These are phyloP conservation scores for Coix lacrymajobi DNA, from an alignment of 176 grass and related monocot species.

Conservation along the genomic window DNA sequence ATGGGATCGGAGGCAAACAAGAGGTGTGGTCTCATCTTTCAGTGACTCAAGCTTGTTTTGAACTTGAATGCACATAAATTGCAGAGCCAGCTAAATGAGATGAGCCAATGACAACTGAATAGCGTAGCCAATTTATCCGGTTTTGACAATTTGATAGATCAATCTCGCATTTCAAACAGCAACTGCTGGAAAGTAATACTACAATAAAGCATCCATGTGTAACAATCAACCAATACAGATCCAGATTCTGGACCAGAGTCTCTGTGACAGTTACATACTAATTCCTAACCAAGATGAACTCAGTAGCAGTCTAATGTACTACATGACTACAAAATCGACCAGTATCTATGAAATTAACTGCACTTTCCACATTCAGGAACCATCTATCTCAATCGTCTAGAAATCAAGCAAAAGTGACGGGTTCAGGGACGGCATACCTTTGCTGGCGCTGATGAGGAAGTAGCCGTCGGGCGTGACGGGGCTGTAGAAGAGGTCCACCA, in stretches of 20 bases:
- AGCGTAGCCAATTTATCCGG: neutral
- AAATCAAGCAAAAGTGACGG: neutral
- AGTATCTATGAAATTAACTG: neutral
- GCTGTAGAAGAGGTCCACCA: slow-evolving; percentile 92
- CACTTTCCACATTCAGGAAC: neutral
- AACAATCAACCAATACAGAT: neutral
- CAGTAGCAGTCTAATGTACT: neutral
- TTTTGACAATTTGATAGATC: neutral
- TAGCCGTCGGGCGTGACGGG: slow-evolving; percentile 75
- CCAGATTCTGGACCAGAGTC: neutral
- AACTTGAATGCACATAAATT: neutral
- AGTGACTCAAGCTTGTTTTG: neutral
- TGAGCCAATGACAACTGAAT: neutral
- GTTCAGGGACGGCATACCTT: slow-evolving; percentile 38
- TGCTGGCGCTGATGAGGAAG: slow-evolving; percentile 98
- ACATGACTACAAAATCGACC: neutral
- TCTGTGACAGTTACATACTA: neutral
- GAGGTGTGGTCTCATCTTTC: neutral
- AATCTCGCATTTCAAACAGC: neutral
- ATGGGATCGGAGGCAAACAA: neutral
- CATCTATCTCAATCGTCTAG: neutral
- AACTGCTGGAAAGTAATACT: neutral
- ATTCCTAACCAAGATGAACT: neutral
- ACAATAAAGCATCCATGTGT: neutral
- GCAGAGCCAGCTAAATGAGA: neutral